These are phyloP conservation scores for Colletotrichum horii DNA, from an alignment of 2,329 filamentous ascomycete species.

Conservation along the genomic window DNA sequence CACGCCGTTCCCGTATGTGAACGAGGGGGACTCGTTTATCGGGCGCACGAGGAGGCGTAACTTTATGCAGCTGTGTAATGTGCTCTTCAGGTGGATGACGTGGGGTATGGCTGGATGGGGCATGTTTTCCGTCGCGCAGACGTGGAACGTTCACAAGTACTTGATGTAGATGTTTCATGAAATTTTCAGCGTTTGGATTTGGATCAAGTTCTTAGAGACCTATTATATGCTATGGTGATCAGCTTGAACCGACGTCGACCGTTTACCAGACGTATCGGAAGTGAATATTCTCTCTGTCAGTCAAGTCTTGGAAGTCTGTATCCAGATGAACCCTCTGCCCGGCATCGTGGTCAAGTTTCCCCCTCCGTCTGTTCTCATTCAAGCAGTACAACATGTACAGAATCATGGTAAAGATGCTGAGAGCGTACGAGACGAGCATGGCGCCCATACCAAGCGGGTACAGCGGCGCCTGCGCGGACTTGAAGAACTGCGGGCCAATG, in stretches of 20 bases:
- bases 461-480: conserved; percentile 27
- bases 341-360: background rate
- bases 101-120: background rate
- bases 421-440: conserved; percentile 29
- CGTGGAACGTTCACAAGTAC: background rate
- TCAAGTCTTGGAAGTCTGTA: background rate
- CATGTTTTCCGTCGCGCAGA: background rate
- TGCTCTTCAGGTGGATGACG: background rate
- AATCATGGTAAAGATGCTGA: background rate
- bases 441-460: conserved; percentile 31
- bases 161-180: background rate
- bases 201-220: background rate
- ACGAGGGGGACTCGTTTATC: conserved; percentile 27
- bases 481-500: conserved; percentile 33
- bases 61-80: background rate
- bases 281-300: background rate
- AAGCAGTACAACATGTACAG: background rate
- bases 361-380: background rate
- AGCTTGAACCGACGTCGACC: fast-evolving
- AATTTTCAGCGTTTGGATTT: background rate
- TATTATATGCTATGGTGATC: too few species aligned
- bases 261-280: background rate
- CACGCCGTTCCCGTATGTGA: conserved; percentile 36
- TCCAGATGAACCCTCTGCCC: background rate
- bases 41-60: background rate